A percentile compares a stretch with the other conserved stretches of the same genome.
Conservation (phyloP, 2,329 filamentous ascomycete genomes). For the Neonectria neomacrospora region DNA sequence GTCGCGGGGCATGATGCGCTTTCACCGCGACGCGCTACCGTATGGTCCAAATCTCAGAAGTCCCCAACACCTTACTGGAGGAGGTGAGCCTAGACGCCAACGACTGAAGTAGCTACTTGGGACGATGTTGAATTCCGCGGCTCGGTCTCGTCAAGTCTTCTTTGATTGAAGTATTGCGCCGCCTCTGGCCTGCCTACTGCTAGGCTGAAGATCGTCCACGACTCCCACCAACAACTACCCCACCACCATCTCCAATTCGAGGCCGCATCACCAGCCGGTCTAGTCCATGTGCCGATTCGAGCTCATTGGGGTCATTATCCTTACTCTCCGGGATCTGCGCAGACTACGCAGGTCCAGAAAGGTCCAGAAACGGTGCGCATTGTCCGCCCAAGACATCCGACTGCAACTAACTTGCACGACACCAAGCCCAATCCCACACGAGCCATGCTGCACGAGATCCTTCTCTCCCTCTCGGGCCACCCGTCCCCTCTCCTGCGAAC, state of each 20-base stretch:
- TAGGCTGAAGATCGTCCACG: background rate
- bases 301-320: slow-evolving; percentile 61
- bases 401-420: slow-evolving; percentile 25
- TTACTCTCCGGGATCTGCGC: slow-evolving; percentile 58
- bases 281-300: slow-evolving; percentile 65
- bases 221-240: slow-evolving; percentile 10
- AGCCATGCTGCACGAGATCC: slow-evolving; percentile 95
- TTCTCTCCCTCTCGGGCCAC: slow-evolving; percentile 94
- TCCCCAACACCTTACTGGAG: background rate
- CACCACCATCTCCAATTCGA: slow-evolving; percentile 18
- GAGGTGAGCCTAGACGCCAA: slow-evolving; percentile 12
- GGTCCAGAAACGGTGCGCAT: slow-evolving; percentile 39
- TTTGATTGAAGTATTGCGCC: background rate
- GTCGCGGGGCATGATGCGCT: slow-evolving; percentile 38
- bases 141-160: background rate
- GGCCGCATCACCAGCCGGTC: slow-evolving; percentile 13
- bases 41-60: background rate
- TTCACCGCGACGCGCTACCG: slow-evolving; percentile 35
- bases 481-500: slow-evolving; percentile 84
- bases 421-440: slow-evolving; percentile 26
- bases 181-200: background rate
- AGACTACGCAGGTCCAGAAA: slow-evolving; percentile 53
- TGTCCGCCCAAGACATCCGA: background rate
- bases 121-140: background rate
- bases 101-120: background rate